phyloP scores from a whole-genome alignment of 1,284 basidiomycete genomes.

The Tilletia caries region DNA sequence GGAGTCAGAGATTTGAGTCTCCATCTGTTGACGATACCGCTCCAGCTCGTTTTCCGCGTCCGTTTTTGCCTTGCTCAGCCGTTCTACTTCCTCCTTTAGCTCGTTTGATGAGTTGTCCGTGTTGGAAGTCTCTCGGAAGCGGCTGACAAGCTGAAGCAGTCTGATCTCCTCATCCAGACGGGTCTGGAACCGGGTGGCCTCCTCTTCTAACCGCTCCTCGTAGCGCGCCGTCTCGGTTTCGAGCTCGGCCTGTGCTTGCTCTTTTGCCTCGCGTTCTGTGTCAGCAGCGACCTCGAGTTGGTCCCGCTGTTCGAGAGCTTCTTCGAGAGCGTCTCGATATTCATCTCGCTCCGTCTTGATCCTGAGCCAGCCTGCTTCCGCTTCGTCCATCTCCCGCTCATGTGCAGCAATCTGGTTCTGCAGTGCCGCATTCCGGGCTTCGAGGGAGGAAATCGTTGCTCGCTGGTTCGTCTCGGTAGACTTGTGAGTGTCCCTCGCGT shows the following conservation, averaged over 20 bases:
- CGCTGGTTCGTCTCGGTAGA: constrained; percentile 1
- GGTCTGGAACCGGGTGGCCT: constrained; percentile 6
- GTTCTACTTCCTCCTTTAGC: constrained; percentile 5
- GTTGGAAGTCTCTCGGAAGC: neutral
- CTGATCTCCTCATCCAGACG: constrained; percentile 8
- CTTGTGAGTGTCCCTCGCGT: constrained; percentile 11
- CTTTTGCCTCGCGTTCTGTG: constrained; percentile 6
- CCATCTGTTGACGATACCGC: neutral
- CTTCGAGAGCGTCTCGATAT: neutral
- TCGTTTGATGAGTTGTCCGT: neutral
- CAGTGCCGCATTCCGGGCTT: constrained; percentile 67
- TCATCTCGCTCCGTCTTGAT: constrained; percentile 12
- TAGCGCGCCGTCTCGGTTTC: neutral
- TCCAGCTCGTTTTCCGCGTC: constrained; percentile 3
- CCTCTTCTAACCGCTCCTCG: constrained; percentile 9
- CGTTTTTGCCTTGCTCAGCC: neutral
- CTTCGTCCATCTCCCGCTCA: constrained; percentile 63
- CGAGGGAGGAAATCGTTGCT: constrained; percentile 28
- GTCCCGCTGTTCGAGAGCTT: constrained; percentile 4
- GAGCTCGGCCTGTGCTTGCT: constrained; percentile 5
- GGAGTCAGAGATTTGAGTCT: neutral
- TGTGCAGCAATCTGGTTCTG: constrained; percentile 60
- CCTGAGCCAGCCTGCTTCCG: constrained; percentile 11
- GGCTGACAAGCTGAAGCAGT: neutral
- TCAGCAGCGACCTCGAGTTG: constrained; percentile 2